These are phyloP conservation scores for Globisporangium nodosum DNA, from an alignment of 352 stramenopile species.

Conservation along the genomic window DNA sequence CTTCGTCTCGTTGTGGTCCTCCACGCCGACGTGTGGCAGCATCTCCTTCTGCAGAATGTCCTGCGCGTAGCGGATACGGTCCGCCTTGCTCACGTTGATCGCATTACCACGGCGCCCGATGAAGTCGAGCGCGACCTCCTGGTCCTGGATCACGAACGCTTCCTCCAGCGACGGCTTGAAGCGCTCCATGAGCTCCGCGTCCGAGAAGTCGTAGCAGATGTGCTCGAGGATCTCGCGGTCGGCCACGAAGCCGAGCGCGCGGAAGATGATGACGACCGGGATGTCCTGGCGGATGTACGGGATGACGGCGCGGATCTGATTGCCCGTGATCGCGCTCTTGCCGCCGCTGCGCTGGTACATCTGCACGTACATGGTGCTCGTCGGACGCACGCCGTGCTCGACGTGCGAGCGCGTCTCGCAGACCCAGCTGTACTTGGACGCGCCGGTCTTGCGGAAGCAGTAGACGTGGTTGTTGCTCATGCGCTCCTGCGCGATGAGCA, in stretches of 20 bases:
- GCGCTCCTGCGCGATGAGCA: constrained; percentile 99
- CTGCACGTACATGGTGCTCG: constrained; percentile 97
- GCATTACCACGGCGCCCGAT: constrained; percentile 95
- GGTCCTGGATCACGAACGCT: constrained; percentile 97
- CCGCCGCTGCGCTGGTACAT: constrained; percentile 97
- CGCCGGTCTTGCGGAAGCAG: constrained; percentile 98
- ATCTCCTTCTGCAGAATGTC: constrained; percentile 99
- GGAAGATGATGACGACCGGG: constrained; percentile 99
- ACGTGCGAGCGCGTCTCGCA: constrained; percentile 97
- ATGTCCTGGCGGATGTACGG: constrained; percentile 99
- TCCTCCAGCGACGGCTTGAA: constrained; percentile 99
- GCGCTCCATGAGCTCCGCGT: constrained; percentile 98
- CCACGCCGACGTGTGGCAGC: constrained; percentile 98
- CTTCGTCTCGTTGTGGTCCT: constrained; percentile 97
- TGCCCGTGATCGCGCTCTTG: constrained; percentile 94
- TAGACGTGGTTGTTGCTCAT: constrained; percentile 99
- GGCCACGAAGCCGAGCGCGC: constrained; percentile 93
- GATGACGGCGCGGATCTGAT: constrained; percentile 97
- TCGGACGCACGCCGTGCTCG: constrained; percentile 93
- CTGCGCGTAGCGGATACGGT: constrained; percentile 98
- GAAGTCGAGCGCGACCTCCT: constrained; percentile 98
- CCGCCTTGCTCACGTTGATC: constrained; percentile 95
- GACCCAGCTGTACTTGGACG: constrained; percentile 95
- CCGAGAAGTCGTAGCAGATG: constrained; percentile 98
- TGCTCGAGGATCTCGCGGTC: constrained; percentile 99